These are phyloP conservation scores for Metarhizium robertsii DNA, from an alignment of 2,329 filamentous ascomycete genomes.

Conservation along the genomic window DNA sequence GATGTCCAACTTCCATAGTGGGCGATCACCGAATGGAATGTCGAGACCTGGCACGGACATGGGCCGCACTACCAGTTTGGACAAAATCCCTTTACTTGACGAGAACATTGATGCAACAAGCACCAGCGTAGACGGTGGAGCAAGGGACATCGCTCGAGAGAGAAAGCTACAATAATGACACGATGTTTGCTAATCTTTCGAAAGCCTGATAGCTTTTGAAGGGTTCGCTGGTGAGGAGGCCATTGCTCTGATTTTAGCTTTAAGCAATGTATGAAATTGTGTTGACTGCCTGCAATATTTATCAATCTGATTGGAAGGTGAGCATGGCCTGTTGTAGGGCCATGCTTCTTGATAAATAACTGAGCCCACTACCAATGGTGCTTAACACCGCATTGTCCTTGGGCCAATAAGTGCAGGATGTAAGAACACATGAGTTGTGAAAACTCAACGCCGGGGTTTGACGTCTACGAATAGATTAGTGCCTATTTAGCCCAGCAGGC, in stretches of 20 bases:
- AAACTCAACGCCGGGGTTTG: too few species aligned
- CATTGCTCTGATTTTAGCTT: background rate
- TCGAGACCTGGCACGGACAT: slow-evolving; percentile 11
- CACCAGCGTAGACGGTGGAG: slow-evolving; percentile 34
- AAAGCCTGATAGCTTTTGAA: background rate
- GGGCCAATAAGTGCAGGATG: too few species aligned
- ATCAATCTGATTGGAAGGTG: too few species aligned
- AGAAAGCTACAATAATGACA: slow-evolving; percentile 26
- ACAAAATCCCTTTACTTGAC: slow-evolving; percentile 49
- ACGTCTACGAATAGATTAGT: background rate
- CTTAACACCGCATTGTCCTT: too few species aligned
- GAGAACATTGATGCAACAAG: slow-evolving; percentile 26
- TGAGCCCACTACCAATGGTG: too few species aligned
- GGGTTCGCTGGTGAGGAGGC: background rate
- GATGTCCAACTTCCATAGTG: background rate
- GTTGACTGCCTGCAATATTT: too few species aligned
- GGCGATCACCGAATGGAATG: slow-evolving; percentile 5
- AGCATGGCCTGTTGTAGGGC: too few species aligned
- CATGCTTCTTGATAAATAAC: too few species aligned
- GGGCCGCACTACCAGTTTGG: slow-evolving; percentile 28
- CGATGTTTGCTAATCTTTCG: background rate
- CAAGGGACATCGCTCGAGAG: slow-evolving; percentile 37
- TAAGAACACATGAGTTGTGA: too few species aligned
- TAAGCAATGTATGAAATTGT: background rate
- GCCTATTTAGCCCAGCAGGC: too few species aligned